Percentiles rank a stretch among this genome's conserved stretches.
Evolutionary conservation across 2,329 filamentous ascomycete species (phyloP).

Genomic region (Scedosporium aurantiacum): DNA sequence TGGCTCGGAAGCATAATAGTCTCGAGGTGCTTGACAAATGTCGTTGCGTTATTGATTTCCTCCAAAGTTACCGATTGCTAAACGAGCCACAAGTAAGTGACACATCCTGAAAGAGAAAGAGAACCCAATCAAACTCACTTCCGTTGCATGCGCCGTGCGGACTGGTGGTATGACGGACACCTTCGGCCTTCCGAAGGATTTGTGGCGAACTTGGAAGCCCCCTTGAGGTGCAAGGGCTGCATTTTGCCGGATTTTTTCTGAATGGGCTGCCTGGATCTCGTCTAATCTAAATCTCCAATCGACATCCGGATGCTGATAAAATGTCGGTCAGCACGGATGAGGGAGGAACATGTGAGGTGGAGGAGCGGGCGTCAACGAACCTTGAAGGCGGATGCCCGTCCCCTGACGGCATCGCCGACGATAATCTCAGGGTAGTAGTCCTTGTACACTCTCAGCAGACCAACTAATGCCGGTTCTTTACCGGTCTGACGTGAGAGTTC

Average conservation of each 20-base stretch:
- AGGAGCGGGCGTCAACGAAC: conserved; percentile 19
- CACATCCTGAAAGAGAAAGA: no score
- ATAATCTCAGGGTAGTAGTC: conserved; percentile 88
- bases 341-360: not conserved
- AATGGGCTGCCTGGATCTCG: conserved; percentile 51
- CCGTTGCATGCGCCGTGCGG: conserved; percentile 62
- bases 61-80: conserved; percentile 58
- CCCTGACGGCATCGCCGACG: conserved; percentile 54
- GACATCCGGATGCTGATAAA: conserved; percentile 55
- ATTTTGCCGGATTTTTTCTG: conserved; percentile 32
- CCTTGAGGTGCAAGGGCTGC: conserved; percentile 26
- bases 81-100: not conserved
- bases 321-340: not conserved
- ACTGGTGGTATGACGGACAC: conserved; percentile 52
- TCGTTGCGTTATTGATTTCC: conserved; percentile 61
- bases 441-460: conserved; percentile 72
- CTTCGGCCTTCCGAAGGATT: conserved; percentile 17
- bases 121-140: conserved; percentile 30
- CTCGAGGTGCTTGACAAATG: conserved; percentile 63
- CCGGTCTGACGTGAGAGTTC: conserved; percentile 48
- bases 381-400: conserved; percentile 51
- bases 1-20: conserved; percentile 74
- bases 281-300: conserved; percentile 62
- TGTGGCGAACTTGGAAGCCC: conserved; percentile 47
- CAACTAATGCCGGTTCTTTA: conserved; percentile 63